A percentile compares a stretch with the other conserved stretches of the same genome.
Evolutionary conservation across 805 yeast species (phyloP).

Genomic region (Yarrowia sp.): DNA sequence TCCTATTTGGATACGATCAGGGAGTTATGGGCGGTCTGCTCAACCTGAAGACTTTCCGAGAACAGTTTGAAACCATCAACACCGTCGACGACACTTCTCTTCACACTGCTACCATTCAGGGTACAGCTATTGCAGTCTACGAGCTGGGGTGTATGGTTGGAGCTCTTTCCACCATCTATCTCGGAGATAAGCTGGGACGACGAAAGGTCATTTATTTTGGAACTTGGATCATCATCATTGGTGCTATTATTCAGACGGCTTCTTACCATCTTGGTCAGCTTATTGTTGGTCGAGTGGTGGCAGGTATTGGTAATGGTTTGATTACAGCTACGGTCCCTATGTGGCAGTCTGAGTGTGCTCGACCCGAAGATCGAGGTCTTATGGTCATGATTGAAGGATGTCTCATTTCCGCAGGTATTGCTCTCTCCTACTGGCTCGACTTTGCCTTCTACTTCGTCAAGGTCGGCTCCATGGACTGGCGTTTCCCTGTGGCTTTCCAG

Average conservation of each 20-base stretch:
- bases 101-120: conserved; percentile 29
- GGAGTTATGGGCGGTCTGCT: conserved; percentile 78
- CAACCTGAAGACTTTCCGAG: conserved; percentile 45
- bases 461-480: conserved; percentile 63
- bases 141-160: conserved; percentile 51
- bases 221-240: conserved; percentile 48
- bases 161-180: conserved; percentile 46
- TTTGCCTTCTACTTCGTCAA: conserved; percentile 50
- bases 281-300: conserved; percentile 58
- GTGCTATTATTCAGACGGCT: conserved; percentile 47
- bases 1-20: conserved; percentile 66
- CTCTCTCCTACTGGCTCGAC: conserved; percentile 55
- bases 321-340: conserved; percentile 81
- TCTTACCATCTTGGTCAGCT: conserved; percentile 31
- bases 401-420: conserved; percentile 69
- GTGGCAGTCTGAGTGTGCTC: conserved; percentile 75
- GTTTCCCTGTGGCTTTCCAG: conserved; percentile 77
- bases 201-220: conserved; percentile 48
- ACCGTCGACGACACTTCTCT: conserved; percentile 33
- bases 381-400: conserved; percentile 69
- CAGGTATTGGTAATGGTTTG: conserved; percentile 74
- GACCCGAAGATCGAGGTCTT: conserved; percentile 62
- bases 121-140: conserved; percentile 37
- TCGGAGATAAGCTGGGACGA: conserved; percentile 50
- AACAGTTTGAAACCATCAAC: conserved; percentile 30